Conservation (phyloP, 352 stramenopile genomes). For the Globisporangium mamillatum region DNA sequence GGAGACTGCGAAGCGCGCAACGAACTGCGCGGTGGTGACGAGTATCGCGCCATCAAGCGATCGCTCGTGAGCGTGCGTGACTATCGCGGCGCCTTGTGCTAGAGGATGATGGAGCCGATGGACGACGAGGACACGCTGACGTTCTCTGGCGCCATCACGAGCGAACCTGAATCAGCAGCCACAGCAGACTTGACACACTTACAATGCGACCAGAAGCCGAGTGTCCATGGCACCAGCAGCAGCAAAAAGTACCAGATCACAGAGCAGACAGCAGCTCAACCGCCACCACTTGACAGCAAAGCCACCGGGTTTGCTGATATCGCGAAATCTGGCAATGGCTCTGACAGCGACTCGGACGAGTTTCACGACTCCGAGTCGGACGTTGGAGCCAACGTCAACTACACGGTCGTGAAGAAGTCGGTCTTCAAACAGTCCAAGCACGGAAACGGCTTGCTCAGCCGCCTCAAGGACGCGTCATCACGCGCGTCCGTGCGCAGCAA, state of each 20-base stretch:
- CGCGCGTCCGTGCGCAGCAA: slow-evolving; percentile 24
- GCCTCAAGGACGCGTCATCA: slow-evolving; percentile 28
- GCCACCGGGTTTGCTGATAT: neutral
- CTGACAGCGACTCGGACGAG: slow-evolving; percentile 19
- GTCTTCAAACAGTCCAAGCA: slow-evolving; percentile 48
- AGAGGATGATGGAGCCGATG: slow-evolving; percentile 14
- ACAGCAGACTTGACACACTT: no score
- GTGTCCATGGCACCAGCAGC: neutral
- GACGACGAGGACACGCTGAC: slow-evolving; percentile 1
- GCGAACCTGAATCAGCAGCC: neutral
- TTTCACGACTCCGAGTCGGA: slow-evolving; percentile 24
- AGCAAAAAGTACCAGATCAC: slow-evolving; percentile 6
- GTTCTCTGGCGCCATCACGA: slow-evolving; percentile 1
- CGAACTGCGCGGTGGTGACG: neutral
- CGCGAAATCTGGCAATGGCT: neutral
- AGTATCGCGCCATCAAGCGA: neutral
- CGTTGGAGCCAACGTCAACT: slow-evolving; percentile 15
- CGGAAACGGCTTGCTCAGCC: slow-evolving; percentile 24
- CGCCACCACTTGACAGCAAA: neutral
- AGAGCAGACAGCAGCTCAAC: neutral
- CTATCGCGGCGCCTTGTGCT: neutral
- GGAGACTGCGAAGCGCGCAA: neutral
- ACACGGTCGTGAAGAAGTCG: slow-evolving; percentile 61
- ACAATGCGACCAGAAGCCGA: neutral
- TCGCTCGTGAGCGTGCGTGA: neutral